These are phyloP conservation scores for Boletus edulis DNA, from an alignment of 768 basidiomycete species.

Conservation along the genomic window DNA sequence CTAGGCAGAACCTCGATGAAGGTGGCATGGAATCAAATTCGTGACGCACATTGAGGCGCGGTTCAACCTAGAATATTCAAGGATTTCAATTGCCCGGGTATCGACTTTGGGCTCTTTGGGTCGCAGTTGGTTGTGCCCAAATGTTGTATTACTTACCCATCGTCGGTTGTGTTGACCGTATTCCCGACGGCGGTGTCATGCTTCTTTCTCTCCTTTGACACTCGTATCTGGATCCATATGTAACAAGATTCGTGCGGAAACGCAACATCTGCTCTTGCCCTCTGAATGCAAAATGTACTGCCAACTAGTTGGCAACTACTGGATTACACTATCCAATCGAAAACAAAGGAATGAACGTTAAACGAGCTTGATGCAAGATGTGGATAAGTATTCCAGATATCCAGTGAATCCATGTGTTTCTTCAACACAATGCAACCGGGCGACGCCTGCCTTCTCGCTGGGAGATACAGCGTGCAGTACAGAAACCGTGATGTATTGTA, in stretches of 20 bases:
- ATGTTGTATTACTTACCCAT: constrained; percentile 25
- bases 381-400: constrained; percentile 5
- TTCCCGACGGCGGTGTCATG: constrained; percentile 9
- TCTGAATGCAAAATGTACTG: neutral
- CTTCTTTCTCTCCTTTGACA: neutral
- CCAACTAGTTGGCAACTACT: neutral
- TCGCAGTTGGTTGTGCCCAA: constrained; percentile 9
- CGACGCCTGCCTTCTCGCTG: neutral
- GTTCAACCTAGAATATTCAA: constrained; percentile 10
- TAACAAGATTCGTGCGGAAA: constrained; percentile 10
- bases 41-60: constrained; percentile 12
- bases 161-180: constrained; percentile 18
- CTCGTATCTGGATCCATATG: constrained; percentile 5
- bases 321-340: constrained; percentile 1
- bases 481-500: neutral
- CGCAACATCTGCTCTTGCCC: neutral
- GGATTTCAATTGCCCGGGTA: constrained; percentile 10
- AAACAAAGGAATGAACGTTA: constrained; percentile 3
- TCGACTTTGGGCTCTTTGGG: constrained; percentile 2
- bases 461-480: neutral
- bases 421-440: neutral
- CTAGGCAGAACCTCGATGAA: constrained; percentile 44
- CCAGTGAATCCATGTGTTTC: neutral
- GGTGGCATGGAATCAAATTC: constrained; percentile 25
- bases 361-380: neutral